Evolutionary conservation across 2,329 filamentous ascomycete genomes (phyloP).

Genomic region (Graphium sp.): DNA sequence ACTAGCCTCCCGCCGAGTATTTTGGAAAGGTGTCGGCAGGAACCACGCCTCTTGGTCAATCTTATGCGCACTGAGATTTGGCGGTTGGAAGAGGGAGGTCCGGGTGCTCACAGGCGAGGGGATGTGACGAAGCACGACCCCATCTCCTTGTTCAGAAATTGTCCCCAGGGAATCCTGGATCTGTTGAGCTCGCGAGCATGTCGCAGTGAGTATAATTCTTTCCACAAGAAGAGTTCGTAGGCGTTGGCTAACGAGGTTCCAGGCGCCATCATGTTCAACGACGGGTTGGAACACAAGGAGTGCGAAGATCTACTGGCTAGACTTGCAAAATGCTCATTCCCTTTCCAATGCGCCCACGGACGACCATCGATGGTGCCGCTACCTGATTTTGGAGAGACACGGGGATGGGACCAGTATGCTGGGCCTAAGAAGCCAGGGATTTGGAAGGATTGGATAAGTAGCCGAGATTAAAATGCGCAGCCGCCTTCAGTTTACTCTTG

Average conservation of each 20-base stretch:
- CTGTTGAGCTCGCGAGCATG: conserved; percentile 63
- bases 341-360: conserved; percentile 75
- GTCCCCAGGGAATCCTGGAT: conserved; percentile 61
- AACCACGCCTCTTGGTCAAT: conserved; percentile 56
- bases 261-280: conserved; percentile 75
- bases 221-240: conserved; percentile 4
- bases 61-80: conserved; percentile 63
- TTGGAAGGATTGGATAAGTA: too few relatives aligned
- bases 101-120: not conserved
- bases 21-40: conserved; percentile 53
- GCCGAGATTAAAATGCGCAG: too few relatives aligned
- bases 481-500: too few relatives aligned
- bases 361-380: conserved; percentile 48
- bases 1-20: conserved; percentile 53
- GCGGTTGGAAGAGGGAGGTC: conserved; percentile 35
- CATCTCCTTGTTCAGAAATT: conserved; percentile 47
- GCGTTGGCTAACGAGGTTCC: too few relatives aligned
- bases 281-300: conserved; percentile 37
- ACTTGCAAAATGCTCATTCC: conserved; percentile 49
- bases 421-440: too few relatives aligned
- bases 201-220: conserved; percentile 33
- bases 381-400: conserved; percentile 33
- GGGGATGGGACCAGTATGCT: too few relatives aligned
- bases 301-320: conserved; percentile 39
- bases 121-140: conserved; percentile 27